Evolutionary conservation across 495 filamentous ascomycete genomes (phyloP), one percentile per base, ranked within the genome.

Genomic region (Penicillium macrosclerotiorum): DNA sequence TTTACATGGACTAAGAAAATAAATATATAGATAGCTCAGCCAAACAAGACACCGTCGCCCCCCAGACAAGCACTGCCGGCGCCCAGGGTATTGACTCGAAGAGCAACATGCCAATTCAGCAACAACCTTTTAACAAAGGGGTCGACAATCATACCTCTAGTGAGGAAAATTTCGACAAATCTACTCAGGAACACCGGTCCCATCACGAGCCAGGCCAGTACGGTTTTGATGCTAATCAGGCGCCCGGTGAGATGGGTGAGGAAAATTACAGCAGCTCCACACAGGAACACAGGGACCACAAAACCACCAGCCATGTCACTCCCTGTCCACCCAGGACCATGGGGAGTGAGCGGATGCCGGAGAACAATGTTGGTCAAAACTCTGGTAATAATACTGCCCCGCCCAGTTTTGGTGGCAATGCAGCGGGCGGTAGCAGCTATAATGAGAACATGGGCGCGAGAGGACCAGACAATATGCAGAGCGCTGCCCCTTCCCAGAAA

Each of bases 221-320:
- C 18, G 37, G 26, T 3, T n/a, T n/a, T n/a, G 17, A 24, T 13
- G 30, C n/a, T 19, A 31, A 37, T 17, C 42, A 45, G 29, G 3
- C 16, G n/a, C 25, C 9, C 9, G 46, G 29, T 17, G 40, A 49
- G 24, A 33, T 5, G 7, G 46, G 29, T 17, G 40, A 49, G 24
- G 41, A 54, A 14, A 33, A 16, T 12, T 42, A 42, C 9, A 42
- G 11, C 7, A 51, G 20, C 14, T 47, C 47, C 8, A 41, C 29
- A 14, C 47, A 55, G 43, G 52, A 55, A 24, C 43, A 55, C 23
- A 55, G 51, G 18, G 38, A 47, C 3, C 52, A 51, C 33, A 40
- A 42, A 0, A 24, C 23, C 17, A 51, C 47, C 23, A 47, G 16
- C 11, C 52, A 55, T 11, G 3, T 29, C 11, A 39, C 18, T 13